Evolutionary conservation across 2,329 filamentous ascomycete genomes (phyloP), one percentile per base, ranked within the genome.

Genomic region (Thelonectria rubi): DNA sequence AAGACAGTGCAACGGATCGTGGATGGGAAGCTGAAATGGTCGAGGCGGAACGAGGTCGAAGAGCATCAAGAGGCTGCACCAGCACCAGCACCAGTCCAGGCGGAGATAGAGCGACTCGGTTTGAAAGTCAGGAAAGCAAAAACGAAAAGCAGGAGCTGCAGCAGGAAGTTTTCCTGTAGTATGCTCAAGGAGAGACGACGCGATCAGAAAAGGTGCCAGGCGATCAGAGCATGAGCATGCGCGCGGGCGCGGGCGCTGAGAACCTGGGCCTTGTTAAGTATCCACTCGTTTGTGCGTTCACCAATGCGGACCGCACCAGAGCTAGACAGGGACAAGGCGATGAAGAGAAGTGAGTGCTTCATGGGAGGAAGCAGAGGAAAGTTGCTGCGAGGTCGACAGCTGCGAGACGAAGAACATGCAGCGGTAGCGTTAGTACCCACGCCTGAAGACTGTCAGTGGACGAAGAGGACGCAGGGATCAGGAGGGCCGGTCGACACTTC

Each of bases 51-150:
- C 37, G 30, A 52, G 39, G 34, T 18, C 55, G 49, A 59, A 50
- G 47, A 47, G 65, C 63, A 61, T 62, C 49, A 62, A 62, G 56
- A 60, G 58, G 56, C 65, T 69, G 65, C 47, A 72, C 65, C 66
- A 69, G 64, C 61, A 72, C 69, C 54, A 67, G 67, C 59, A 61
- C 64, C 60, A 62, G 58, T 60, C 62, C 54, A 62, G 65, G 58
- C 60, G 60, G 54, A 67, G 57, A 66, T 21, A 58, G 60, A 63
- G 61, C 53, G 37, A 61, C 34, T 57, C 58, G 55, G 52, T 55
- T 50, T 17, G 30, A 58, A 63, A 55, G 20, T 47, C 54, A 24
- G 49, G 26, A 40, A 60, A 30, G 55, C 32, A 34, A 58, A 57
- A 61, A 58, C 57, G 47, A 55, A 59, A 65, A 64, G 61, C 55